Evolutionary conservation across 2,329 filamentous ascomycete genomes (phyloP), one percentile per base, ranked within the genome.

Genomic region (Calonectria honghensis): DNA sequence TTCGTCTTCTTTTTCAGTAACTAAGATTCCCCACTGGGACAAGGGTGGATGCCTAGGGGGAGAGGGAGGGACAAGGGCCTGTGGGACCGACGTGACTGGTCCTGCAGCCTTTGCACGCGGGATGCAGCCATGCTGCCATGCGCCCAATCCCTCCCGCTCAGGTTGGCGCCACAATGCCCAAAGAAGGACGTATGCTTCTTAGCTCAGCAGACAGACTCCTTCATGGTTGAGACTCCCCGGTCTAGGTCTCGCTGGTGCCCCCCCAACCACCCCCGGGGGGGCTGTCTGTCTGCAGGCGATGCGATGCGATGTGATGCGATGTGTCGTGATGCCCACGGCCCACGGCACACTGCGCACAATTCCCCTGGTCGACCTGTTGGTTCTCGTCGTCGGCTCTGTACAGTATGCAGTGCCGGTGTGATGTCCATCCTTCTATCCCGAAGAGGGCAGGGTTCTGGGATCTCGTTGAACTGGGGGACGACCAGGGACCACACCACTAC

Each of bases 1-100:
- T 61, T 63, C 41, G 61, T 57, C 68, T 72, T 68, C 51, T 69
- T 76, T 74, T 78, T 76, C 76, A 76, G 76, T 71, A 68, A 71
- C 69, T 65, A 61, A 54, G 32, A 70, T 63, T 68, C 66, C 57
- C 76, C 66, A 75, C 70, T 31, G 27, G 50, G 27, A 27, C 57
- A 63, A 63, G 57, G 57, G 14, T 63, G 24, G 51, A 3, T 41
- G 57, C 64, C 63, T 37, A 52, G 20, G 63, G 32, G 32, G 32
- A 32, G 32, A 10, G 37, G 37, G 37, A 10, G 39, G 37, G 35
- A 64, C 27, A 50, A 32, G 45, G 51, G 52, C 24, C 51, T 27
- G 51, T 66, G 39, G 50, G 65, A 70, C 68, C 41, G 35, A 70
- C 67, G 51, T 69, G 59, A 68, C 70, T 73, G 66, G 66, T 41